Evolutionary conservation across 2,329 filamentous ascomycete genomes (phyloP).

Genomic region (Tolypocladium tropicale): DNA sequence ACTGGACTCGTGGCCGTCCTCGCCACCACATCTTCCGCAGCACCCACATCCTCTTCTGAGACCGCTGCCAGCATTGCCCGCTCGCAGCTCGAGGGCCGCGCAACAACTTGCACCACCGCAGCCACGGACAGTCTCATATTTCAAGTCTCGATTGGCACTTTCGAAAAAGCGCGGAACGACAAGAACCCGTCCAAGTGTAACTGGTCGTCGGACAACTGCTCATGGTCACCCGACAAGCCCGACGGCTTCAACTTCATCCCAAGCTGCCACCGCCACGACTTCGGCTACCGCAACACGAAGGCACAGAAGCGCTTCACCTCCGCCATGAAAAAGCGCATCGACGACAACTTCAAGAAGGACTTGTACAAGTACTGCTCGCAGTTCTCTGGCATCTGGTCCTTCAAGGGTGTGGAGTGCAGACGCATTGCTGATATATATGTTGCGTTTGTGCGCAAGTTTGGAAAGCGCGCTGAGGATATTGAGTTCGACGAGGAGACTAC

Average conservation of each 20-base stretch:
- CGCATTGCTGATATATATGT: constrained; percentile 12
- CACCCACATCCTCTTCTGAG: not conserved
- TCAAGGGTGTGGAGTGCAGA: constrained; percentile 6
- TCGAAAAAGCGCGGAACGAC: constrained; percentile 10
- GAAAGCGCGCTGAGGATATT: constrained; percentile 4
- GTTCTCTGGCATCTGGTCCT: constrained; percentile 2
- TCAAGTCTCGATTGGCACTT: not conserved
- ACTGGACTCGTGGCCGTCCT: not conserved
- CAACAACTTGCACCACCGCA: not conserved
- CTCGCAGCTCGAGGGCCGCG: not conserved
- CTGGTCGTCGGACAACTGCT: constrained; percentile 15
- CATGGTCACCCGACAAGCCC: constrained; percentile 13
- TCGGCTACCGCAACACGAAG: constrained; percentile 21
- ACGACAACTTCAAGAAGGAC: constrained; percentile 28
- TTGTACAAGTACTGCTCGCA: constrained; percentile 12
- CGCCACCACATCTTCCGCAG: not conserved
- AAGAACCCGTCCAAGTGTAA: constrained; percentile 14
- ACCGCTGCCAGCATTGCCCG: not conserved
- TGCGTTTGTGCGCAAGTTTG: constrained; percentile 9
- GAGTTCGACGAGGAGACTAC: not conserved
- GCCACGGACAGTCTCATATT: constrained; percentile 10
- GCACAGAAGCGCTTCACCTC: constrained; percentile 27
- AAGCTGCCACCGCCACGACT: constrained; percentile 14
- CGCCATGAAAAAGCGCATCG: constrained; percentile 23
- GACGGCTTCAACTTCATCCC: constrained; percentile 14